Conservation (phyloP, 495 filamentous ascomycete species). For the Hyaloscypha finlandica region DNA sequence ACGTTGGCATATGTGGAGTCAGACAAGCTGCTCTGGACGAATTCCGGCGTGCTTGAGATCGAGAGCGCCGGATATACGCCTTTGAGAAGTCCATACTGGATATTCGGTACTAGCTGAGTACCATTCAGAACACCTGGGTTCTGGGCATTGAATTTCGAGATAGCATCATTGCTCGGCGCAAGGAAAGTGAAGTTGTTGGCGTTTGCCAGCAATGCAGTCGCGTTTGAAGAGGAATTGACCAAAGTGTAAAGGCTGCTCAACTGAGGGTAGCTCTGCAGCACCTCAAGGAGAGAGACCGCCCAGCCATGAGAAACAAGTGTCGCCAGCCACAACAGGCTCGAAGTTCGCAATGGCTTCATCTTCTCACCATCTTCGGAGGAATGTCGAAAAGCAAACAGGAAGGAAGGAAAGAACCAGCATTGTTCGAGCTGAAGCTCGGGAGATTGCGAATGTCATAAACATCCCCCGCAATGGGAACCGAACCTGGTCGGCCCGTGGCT, state of each 20-base stretch:
- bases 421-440: not conserved
- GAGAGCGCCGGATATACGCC: slow-evolving; percentile 38
- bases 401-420: not conserved
- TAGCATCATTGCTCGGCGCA: slow-evolving; percentile 44
- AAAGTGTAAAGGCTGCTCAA: slow-evolving; percentile 9
- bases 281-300: slow-evolving; percentile 12
- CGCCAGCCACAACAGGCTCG: slow-evolving; percentile 4
- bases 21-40: slow-evolving; percentile 43
- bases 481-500: not conserved
- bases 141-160: slow-evolving; percentile 33
- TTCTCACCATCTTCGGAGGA: slow-evolving; percentile 1
- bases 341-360: slow-evolving; percentile 7
- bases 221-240: slow-evolving; percentile 13
- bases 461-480: not conserved
- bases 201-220: slow-evolving; percentile 7
- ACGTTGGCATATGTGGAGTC: slow-evolving; percentile 30
- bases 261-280: slow-evolving; percentile 5
- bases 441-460: not conserved
- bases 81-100: slow-evolving; percentile 49
- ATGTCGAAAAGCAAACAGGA: not conserved
- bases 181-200: slow-evolving; percentile 42
- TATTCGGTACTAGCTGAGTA: slow-evolving; percentile 31
- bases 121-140: not conserved
- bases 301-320: not conserved
- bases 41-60: slow-evolving; percentile 40